Percentiles rank a stretch among this genome's conserved stretches.
Evolutionary conservation across 73 alveolate genomes (phyloP).

Genomic region (Paramecium tetraurelia): DNA sequence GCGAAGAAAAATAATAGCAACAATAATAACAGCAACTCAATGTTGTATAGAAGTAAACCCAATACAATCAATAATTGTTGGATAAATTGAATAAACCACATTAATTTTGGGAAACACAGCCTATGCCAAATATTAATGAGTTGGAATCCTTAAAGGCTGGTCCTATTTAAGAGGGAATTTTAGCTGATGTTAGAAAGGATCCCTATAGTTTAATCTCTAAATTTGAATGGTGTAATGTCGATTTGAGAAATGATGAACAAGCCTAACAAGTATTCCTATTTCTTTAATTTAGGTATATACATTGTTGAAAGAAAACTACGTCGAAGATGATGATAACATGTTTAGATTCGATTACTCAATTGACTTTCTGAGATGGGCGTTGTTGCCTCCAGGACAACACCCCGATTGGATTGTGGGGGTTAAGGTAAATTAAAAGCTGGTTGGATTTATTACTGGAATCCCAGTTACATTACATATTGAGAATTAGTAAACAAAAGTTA

Average conservation of each 20-base stretch:
- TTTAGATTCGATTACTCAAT: constrained; percentile 96
- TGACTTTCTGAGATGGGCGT: constrained; percentile 94
- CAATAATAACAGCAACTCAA: background rate
- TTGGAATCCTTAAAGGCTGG: constrained; percentile 69
- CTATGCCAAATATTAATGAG: constrained; percentile 82
- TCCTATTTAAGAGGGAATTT: constrained; percentile 73
- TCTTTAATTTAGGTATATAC: constrained; percentile 70
- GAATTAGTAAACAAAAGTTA: constrained; percentile 64
- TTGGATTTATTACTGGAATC: constrained; percentile 97
- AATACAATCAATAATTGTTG: background rate
- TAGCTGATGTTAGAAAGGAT: constrained; percentile 79
- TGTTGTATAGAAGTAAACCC: background rate
- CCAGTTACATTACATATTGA: constrained; percentile 86
- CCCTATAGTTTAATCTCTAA: constrained; percentile 88
- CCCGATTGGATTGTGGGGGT: constrained; percentile 92
- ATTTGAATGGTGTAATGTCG: constrained; percentile 88
- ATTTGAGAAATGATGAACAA: constrained; percentile 76
- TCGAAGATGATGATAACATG: constrained; percentile 98
- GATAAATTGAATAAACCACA: constrained; percentile 76
- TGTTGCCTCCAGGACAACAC: constrained; percentile 84
- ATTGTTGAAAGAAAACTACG: constrained; percentile 94
- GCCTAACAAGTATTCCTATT: constrained; percentile 69
- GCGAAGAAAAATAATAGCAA: background rate
- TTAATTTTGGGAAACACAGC: constrained; percentile 93
- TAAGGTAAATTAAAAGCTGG: constrained; percentile 84